phyloP scores from a whole-genome alignment of 129 eudicot genomes.

The Pittosporum tobira region DNA sequence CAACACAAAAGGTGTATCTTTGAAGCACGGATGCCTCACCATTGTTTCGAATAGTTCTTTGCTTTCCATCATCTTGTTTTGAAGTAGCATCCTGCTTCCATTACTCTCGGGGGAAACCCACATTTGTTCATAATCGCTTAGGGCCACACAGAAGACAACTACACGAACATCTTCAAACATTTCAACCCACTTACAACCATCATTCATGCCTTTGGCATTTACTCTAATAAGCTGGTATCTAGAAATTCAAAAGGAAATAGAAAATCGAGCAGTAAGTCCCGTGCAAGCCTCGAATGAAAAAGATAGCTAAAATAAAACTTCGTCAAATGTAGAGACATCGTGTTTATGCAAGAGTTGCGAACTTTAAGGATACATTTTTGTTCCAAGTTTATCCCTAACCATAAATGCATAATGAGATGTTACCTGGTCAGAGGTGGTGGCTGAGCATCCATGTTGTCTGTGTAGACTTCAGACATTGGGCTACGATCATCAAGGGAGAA shows the following conservation, averaged over 20 bases:
- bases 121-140: constrained; percentile 71
- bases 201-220: constrained; percentile 74
- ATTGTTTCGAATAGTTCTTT: constrained; percentile 75
- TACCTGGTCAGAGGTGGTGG: constrained; percentile 76
- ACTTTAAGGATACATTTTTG: too few species aligned
- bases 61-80: constrained; percentile 90
- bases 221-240: constrained; percentile 83
- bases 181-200: constrained; percentile 95
- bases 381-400: too few species aligned
- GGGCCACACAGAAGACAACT: constrained; percentile 66
- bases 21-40: constrained; percentile 85
- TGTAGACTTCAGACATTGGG: constrained; percentile 87
- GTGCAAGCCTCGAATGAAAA: too few species aligned
- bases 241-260: constrained; percentile 1
- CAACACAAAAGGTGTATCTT: constrained; percentile 84
- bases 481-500: constrained; percentile 88
- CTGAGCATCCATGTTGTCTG: constrained; percentile 65
- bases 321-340: too few species aligned
- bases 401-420: too few species aligned
- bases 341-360: too few species aligned
- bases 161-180: constrained; percentile 87
- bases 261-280: too few species aligned
- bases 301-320: too few species aligned
- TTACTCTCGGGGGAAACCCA: constrained; percentile 44
- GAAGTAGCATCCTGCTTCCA: constrained; percentile 44